These are phyloP conservation scores for Pseudohyphozyma bogoriensis DNA, from an alignment of 768 basidiomycete species.

Conservation along the genomic window DNA sequence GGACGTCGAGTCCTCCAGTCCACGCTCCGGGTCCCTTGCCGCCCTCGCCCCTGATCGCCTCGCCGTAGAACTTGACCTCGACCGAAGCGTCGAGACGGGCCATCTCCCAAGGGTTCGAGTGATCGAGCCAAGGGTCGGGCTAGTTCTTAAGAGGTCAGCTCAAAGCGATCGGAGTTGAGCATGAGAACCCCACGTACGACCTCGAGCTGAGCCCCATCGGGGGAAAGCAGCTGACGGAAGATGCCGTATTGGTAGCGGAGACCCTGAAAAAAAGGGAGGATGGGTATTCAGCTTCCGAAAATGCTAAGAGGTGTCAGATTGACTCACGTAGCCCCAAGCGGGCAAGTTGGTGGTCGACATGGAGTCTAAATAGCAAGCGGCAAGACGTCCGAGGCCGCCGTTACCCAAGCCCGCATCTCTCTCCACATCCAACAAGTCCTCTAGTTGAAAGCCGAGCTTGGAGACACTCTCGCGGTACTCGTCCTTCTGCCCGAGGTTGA, in stretches of 20 bases:
- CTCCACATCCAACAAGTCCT: slow-evolving; percentile 58
- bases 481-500: slow-evolving; percentile 78
- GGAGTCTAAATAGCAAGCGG: slow-evolving; percentile 92
- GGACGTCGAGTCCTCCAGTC: slow-evolving; percentile 82
- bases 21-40: slow-evolving; percentile 43
- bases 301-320: no score
- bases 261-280: no score
- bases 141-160: not conserved
- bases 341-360: slow-evolving; percentile 46
- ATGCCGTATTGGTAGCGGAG: slow-evolving; percentile 62
- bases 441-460: slow-evolving; percentile 62
- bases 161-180: no score
- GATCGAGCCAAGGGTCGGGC: slow-evolving; percentile 82
- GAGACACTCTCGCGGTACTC: slow-evolving; percentile 57
- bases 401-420: slow-evolving; percentile 92
- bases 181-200: slow-evolving; percentile 33
- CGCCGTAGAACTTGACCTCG: slow-evolving; percentile 73
- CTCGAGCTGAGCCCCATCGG: slow-evolving; percentile 40
- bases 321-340: slow-evolving; percentile 9
- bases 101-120: slow-evolving; percentile 50
- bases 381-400: slow-evolving; percentile 88
- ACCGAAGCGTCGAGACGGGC: slow-evolving; percentile 31
- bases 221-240: slow-evolving; percentile 79
- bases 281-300: no score
- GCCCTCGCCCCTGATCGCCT: slow-evolving; percentile 55